Evolutionary conservation across 2,329 filamentous ascomycete species (phyloP), one percentile per base, ranked within the genome.

Genomic region (Geosmithia putterillii): DNA sequence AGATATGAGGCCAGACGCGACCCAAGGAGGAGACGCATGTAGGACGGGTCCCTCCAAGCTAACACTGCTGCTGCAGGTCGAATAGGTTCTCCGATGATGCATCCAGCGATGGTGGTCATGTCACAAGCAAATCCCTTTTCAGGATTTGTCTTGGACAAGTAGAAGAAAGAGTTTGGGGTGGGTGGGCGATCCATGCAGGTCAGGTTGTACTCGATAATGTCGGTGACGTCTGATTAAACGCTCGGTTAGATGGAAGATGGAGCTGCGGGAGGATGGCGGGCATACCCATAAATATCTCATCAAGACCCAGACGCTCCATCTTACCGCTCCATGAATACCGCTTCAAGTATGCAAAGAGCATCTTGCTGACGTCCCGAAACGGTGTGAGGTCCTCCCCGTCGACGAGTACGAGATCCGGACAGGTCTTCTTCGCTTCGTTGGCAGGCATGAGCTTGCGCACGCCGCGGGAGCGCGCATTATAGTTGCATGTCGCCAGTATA

Each of bases 401-500:
- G 34, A 92, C 76, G 41, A 95, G 79, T 42, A 95, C 77, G 15
- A 94, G 74, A 45, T 94, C 86, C 1, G 89, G 88, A 51, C 88
- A 95, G 22, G 81, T 61, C 52, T 73, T 79, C 61, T 77, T 85
- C 4, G 90, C 92, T 48, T 95, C 87, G 43, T 71, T 75, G 56
- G 95, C 79, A 49, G 87, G 74, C 71, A 94, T 88, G 47, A 96
- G 71, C 66, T 98, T 96, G 59, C 75, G 70, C 43, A 89, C 71
- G 43, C 78, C 79, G n/a, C 65, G 73, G 42, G 78, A 68, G 32
- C 90, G 79, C 19, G 90, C 90, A 57, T 85, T 86, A 61, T 96
- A 96, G 64, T 96, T 96, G 72, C 86, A 94, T 4, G 88, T 94
- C 19, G 89, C 86, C 36, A 92, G 72, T 44, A 95, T 95, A 58